Evolutionary conservation across 202 grass and related monocot genomes (phyloP).

Genomic region (Miscanthus sacchariflorus): DNA sequence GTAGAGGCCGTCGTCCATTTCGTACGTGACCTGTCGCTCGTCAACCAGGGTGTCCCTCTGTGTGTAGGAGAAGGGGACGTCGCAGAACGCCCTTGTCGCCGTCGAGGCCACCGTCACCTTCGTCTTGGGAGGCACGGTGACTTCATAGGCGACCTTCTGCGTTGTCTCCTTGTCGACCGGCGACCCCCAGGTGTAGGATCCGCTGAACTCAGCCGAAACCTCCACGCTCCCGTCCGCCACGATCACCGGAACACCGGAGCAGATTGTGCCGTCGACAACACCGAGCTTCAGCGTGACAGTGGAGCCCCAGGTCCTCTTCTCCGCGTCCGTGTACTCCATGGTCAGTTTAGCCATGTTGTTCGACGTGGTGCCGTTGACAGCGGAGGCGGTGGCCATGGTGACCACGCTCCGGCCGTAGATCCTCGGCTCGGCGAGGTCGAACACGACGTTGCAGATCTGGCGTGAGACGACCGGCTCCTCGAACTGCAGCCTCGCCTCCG

Average conservation of each 20-base stretch:
- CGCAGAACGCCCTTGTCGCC: neutral
- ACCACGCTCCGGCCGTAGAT: slow-evolving; percentile 24
- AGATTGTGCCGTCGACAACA: neutral
- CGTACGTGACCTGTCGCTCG: neutral
- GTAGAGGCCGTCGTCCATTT: slow-evolving; percentile 41
- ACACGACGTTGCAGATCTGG: slow-evolving; percentile 21
- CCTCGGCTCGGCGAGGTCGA: slow-evolving; percentile 20
- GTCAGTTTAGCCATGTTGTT: slow-evolving; percentile 13
- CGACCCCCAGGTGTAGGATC: neutral
- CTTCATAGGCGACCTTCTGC: neutral
- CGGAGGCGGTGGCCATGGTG: neutral
- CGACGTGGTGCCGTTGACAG: neutral
- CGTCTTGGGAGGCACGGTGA: slow-evolving; percentile 1
- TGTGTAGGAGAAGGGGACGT: neutral
- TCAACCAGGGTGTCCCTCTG: slow-evolving; percentile 5
- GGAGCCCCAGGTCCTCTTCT: slow-evolving; percentile 16
- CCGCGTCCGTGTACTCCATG: neutral
- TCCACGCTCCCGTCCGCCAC: neutral
- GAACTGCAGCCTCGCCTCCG: neutral
- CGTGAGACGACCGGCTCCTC: slow-evolving; percentile 32
- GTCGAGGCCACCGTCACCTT: neutral
- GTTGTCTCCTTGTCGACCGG: neutral
- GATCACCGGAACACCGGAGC: neutral
- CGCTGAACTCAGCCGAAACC: neutral
- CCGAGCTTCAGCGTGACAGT: slow-evolving; percentile 14